Percentiles rank a stretch among this genome's conserved stretches.
These are phyloP conservation scores for Neofusicoccum ribis DNA, from an alignment of 2,329 filamentous ascomycete species.

Conservation along the genomic window DNA sequence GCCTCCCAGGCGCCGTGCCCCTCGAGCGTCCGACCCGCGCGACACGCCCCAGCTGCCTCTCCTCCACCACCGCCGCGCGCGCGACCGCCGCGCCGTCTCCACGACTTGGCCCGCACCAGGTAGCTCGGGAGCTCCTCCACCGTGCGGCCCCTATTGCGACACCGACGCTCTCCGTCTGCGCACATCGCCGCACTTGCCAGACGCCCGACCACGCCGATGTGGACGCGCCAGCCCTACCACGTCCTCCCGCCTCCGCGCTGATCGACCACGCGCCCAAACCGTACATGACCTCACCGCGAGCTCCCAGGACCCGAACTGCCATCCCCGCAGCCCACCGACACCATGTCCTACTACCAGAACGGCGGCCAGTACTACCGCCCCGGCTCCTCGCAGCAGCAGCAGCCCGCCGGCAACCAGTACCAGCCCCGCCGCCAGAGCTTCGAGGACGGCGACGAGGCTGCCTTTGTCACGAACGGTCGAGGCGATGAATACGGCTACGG, in stretches of 20 bases:
- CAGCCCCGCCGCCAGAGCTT: constrained; percentile 66
- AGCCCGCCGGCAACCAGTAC: constrained; percentile 36
- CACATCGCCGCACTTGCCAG: background rate
- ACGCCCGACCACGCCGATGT: constrained; percentile 3
- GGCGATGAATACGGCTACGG: constrained; percentile 34
- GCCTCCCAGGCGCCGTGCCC: background rate
- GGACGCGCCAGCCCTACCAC: background rate
- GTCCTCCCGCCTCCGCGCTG: background rate
- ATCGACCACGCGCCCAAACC: constrained; percentile 4
- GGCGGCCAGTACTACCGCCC: constrained; percentile 53
- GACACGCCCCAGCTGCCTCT: background rate
- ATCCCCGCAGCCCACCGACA: constrained; percentile 17
- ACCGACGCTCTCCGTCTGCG: background rate
- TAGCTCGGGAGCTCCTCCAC: constrained; percentile 14
- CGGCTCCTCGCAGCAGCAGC: constrained; percentile 43
- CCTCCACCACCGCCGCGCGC: background rate
- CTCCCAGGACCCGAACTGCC: background rate
- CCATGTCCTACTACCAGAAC: constrained; percentile 60
- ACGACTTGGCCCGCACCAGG: constrained; percentile 2
- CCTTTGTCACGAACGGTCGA: constrained; percentile 46
- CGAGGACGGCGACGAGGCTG: constrained; percentile 71
- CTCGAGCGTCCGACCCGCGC: background rate
- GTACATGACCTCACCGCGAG: constrained; percentile 14
- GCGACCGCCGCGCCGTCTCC: background rate
- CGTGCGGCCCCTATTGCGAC: constrained; percentile 17